phyloP scores from a whole-genome alignment of 345 rosid genomes.

The Arabidopsis arenosa region DNA sequence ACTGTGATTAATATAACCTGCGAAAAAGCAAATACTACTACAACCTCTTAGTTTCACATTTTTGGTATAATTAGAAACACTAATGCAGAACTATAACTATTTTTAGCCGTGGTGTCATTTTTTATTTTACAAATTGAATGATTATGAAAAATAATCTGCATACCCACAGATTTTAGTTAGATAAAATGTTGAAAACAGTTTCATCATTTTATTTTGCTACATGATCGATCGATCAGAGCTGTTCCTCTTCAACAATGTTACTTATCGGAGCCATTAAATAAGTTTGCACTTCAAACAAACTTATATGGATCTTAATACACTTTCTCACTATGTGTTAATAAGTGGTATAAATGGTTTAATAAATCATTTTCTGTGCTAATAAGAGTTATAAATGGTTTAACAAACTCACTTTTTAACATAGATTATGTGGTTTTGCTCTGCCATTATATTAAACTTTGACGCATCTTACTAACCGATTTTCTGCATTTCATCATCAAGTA shows the following conservation, averaged over 20 bases:
- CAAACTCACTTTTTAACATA: not conserved
- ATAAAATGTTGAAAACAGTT: not conserved
- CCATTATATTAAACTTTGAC: not conserved
- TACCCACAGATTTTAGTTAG: not conserved
- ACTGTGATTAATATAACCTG: not conserved
- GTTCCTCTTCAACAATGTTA: not conserved
- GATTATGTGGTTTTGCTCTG: not conserved
- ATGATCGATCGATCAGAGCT: not conserved
- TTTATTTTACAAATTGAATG: not conserved
- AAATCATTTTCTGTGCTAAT: not conserved
- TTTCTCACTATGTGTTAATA: not conserved
- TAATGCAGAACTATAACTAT: not conserved
- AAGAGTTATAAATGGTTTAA: not conserved
- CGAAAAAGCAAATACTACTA: not conserved
- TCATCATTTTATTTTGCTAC: no score
- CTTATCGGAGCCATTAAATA: not conserved
- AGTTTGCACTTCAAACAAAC: not conserved
- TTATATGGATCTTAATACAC: not conserved
- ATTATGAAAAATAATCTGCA: not conserved
- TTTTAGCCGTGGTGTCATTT: not conserved
- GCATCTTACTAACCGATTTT: conserved; percentile 19
- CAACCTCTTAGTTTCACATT: not conserved
- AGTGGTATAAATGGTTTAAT: not conserved
- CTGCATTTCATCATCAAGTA: conserved; percentile 24
- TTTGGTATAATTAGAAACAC: not conserved